Evolutionary conservation across 2,329 filamentous ascomycete species (phyloP), one percentile per base, ranked within the genome.

Genomic region (Leptographium wingfieldii): DNA sequence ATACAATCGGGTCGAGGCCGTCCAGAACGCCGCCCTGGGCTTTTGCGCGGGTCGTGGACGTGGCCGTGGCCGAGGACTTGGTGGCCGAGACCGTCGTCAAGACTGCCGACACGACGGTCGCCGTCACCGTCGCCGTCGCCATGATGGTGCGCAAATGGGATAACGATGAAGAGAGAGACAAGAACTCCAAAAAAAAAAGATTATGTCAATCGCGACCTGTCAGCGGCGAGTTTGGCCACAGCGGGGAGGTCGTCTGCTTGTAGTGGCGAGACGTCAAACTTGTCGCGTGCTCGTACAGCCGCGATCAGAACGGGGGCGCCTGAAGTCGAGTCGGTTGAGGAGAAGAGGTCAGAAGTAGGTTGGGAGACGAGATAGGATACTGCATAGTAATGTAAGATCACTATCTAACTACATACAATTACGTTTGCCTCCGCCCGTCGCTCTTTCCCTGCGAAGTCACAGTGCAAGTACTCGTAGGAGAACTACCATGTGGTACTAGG

Each of bases 1-100:
- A 88, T 12, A 75, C 66, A 14, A 82, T 75, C 0, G 86, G 86
- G 64, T 87, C 85, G 56, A 77, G 73, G 57, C 82, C 82, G 66
- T 87, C 84, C 38, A 89, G 74, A 55, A 88, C 78, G 63, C 86
- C 85, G 59, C 68, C 65, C 64, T 72, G 69, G 19, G 67, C 61
- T 3, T 68, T 48, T 19, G 65, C 69, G 31, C 60, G 62, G 56
- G 56, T 43, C 1, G 65, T 55, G 11, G 60, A 29, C n/a, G 59
- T 33, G 25, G 60, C 53, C 9, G 60, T 58, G 46, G 38, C 29
- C 48, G 49, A 25, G 9, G 59, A 40, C 7, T 40, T 9, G 12
- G 22, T 46, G 25, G 25, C 16, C 52, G 60, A n/a, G 48, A 61
- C 40, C 11, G 63, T 62, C 46, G 63, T 60, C 38, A 63, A 11